Percentiles rank a stretch among this genome's conserved stretches.
Evolutionary conservation across 2,329 filamentous ascomycete genomes (phyloP).

Genomic region (Fusarium palustre): DNA sequence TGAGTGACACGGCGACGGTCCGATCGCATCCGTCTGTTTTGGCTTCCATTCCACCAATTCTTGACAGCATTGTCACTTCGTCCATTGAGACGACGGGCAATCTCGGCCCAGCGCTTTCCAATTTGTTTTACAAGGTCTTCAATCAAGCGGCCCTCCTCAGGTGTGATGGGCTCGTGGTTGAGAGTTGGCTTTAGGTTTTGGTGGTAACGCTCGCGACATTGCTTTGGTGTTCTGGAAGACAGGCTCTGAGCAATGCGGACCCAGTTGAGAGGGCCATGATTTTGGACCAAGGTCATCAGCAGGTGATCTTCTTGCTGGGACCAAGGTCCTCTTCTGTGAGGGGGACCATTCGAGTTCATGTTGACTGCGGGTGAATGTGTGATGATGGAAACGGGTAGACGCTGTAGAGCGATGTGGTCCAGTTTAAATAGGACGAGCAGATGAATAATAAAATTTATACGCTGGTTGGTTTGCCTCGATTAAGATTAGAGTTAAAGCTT

Average conservation of each 20-base stretch:
- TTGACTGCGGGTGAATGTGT: conserved; percentile 1
- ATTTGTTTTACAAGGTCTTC: conserved; percentile 80
- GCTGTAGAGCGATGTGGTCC: background rate
- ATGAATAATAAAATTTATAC: background rate
- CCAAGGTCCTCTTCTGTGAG: conserved; percentile 79
- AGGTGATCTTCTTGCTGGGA: conserved; percentile 79
- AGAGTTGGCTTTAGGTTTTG: conserved; percentile 87
- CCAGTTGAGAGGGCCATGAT: conserved; percentile 87
- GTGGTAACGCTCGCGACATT: conserved; percentile 93
- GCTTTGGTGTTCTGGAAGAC: conserved; percentile 85
- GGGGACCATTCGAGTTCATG: conserved; percentile 23
- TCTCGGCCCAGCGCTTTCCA: conserved; percentile 94
- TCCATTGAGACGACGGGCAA: conserved; percentile 82
- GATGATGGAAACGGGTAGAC: background rate
- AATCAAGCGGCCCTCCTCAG: conserved; percentile 78
- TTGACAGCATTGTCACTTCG: conserved; percentile 96
- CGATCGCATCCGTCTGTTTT: conserved; percentile 78
- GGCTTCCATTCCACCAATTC: conserved; percentile 97
- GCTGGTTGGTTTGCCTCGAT: background rate
- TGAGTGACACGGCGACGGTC: conserved; percentile 53
- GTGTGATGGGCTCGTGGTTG: conserved; percentile 78
- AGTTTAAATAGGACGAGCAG: background rate
- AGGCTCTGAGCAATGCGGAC: conserved; percentile 84
- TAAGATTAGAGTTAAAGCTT: conserved; percentile 4
- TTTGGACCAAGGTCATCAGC: conserved; percentile 76